Evolutionary conservation across 306 rosid genomes (phyloP).

Genomic region (Gastrolobium villosum): DNA sequence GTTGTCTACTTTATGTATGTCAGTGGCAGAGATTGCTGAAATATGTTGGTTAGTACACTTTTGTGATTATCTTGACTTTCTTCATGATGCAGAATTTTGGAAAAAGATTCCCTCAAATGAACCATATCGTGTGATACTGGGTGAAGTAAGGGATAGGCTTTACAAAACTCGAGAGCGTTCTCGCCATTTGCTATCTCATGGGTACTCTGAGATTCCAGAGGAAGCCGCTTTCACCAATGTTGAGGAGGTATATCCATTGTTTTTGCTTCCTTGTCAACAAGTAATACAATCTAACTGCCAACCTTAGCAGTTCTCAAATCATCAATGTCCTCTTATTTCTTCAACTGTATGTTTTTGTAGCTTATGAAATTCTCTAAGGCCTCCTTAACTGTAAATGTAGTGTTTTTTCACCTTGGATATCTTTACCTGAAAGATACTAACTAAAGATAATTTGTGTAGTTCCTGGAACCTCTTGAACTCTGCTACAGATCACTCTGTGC

Average conservation of each 20-base stretch:
- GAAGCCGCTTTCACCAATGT: slow-evolving; percentile 84
- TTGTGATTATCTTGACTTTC: slow-evolving; percentile 33
- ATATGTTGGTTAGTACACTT: slow-evolving; percentile 9
- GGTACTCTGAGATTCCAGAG: slow-evolving; percentile 92
- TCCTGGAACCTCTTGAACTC: slow-evolving; percentile 93
- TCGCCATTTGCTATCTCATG: slow-evolving; percentile 84
- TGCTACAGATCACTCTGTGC: slow-evolving; percentile 92
- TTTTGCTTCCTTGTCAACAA: slow-evolving; percentile 14
- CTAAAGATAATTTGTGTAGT: slow-evolving; percentile 60
- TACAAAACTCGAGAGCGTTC: slow-evolving; percentile 96
- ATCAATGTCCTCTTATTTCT: not conserved
- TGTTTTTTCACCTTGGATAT: slow-evolving; percentile 29
- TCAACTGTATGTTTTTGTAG: not conserved
- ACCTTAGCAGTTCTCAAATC: not conserved
- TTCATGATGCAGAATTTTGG: slow-evolving; percentile 81
- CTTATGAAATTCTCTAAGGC: slow-evolving; percentile 8
- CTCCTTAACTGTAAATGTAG: not conserved
- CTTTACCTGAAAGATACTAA: slow-evolving; percentile 45
- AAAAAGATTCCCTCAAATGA: slow-evolving; percentile 86
- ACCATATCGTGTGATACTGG: slow-evolving; percentile 95
- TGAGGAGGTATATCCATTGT: slow-evolving; percentile 67
- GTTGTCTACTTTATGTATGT: slow-evolving; percentile 15
- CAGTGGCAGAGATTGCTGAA: not conserved
- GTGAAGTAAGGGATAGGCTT: slow-evolving; percentile 94
- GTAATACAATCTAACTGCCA: not conserved